Conservation (phyloP, 2,329 filamentous ascomycete genomes). For the Claviceps purpurea region DNA sequence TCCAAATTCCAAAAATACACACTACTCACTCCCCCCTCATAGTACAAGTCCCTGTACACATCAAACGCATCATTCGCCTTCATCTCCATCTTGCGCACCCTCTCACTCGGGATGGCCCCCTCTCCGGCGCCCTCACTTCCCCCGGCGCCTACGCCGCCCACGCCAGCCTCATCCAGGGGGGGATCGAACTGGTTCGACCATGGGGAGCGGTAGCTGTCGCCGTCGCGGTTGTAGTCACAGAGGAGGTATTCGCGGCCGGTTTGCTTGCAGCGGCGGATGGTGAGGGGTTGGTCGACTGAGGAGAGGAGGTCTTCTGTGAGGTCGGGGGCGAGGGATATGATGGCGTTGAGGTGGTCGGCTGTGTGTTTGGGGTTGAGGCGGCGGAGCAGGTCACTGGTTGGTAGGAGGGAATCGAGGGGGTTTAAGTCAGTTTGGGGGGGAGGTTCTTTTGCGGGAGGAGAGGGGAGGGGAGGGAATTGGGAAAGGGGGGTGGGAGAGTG, state of each 20-base stretch:
- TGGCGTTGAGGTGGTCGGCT: constrained; percentile 70
- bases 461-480: background rate
- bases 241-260: constrained; percentile 91
- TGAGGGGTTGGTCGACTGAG: constrained; percentile 90
- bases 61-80: constrained; percentile 93
- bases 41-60: constrained; percentile 91
- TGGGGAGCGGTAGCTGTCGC: constrained; percentile 93
- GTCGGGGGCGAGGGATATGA: constrained; percentile 78
- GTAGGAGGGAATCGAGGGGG: background rate
- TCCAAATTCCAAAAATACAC: constrained; percentile 99
- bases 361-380: constrained; percentile 93
- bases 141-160: constrained; percentile 36
- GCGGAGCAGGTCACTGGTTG: constrained; percentile 79
- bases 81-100: constrained; percentile 86
- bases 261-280: constrained; percentile 72
- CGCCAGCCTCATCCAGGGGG: constrained; percentile 54
- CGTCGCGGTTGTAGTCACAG: constrained; percentile 99
- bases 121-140: constrained; percentile 54
- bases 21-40: constrained; percentile 88
- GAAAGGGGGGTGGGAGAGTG: background rate
- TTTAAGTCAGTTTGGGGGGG: background rate
- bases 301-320: constrained; percentile 96
- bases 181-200: constrained; percentile 99
- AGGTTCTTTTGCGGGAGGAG: background rate
- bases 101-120: constrained; percentile 76